A percentile compares a stretch with the other conserved stretches of the same genome.
Conservation (phyloP, 352 stramenopile genomes). For the Phytophthora cryptogea region DNA sequence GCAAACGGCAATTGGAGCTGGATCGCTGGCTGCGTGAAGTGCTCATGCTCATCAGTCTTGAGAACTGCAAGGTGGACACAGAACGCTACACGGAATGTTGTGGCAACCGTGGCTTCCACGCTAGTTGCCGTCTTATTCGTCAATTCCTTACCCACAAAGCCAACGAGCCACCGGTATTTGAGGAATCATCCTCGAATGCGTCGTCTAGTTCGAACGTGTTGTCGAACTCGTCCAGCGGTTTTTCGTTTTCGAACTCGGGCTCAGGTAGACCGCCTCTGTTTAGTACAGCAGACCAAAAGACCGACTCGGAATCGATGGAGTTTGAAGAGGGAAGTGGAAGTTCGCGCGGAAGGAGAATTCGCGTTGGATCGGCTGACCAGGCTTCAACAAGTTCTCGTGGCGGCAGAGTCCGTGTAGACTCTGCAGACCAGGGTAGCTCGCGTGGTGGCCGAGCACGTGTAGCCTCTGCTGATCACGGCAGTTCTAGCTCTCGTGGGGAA, state of each 20-base stretch:
- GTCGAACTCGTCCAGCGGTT: conserved; percentile 34
- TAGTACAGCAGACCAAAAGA: conserved; percentile 62
- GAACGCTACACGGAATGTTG: conserved; percentile 66
- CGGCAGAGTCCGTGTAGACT: conserved; percentile 23
- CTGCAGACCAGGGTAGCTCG: conserved; percentile 14
- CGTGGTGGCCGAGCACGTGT: conserved; percentile 17
- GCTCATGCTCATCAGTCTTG: conserved; percentile 78
- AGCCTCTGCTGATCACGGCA: conserved; percentile 23
- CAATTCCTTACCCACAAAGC: conserved; percentile 78
- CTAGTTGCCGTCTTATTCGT: conserved; percentile 69
- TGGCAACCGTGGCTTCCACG: conserved; percentile 66
- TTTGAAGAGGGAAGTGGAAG: conserved; percentile 29
- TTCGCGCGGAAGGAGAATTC: conserved; percentile 51
- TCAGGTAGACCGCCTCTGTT: conserved; percentile 45
- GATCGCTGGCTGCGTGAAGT: conserved; percentile 85
- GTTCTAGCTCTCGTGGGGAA: conserved; percentile 21
- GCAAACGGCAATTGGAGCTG: conserved; percentile 83
- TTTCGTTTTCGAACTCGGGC: conserved; percentile 36
- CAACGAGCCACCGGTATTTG: conserved; percentile 74
- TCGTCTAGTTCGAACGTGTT: conserved; percentile 28
- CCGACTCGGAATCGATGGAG: conserved; percentile 34
- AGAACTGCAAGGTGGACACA: conserved; percentile 80
- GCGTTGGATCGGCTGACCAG: conserved; percentile 37
- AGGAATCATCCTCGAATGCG: conserved; percentile 42
- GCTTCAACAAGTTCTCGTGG: conserved; percentile 23